Evolutionary conservation across 768 basidiomycete genomes (phyloP), one percentile per base, ranked within the genome.

Genomic region (Tephrocybe sp.): DNA sequence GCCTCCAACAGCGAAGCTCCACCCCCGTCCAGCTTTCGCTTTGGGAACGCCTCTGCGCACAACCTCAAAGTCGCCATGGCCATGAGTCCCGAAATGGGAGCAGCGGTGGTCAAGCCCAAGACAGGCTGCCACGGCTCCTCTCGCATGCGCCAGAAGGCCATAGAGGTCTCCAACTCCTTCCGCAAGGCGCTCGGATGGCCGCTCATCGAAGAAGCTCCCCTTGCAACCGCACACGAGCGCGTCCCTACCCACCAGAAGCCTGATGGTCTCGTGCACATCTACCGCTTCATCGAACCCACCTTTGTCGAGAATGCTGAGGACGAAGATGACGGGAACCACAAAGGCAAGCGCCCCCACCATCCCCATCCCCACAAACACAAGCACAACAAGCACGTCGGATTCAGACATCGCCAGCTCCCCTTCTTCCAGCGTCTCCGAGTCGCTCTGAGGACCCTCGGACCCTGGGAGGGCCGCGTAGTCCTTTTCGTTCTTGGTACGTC

Each of bases 401-500:
- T 65, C 48, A 56, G 51, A 44, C 62, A 63, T 24, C 61, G 55
- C 52, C 62, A 69, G 7, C 47, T 59, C 18, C 68, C 76, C 27
- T 88, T 89, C 77, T 49, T 78, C 39, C 68, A 64, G 37, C 83
- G 90, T 38, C 68, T 92, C 53, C 80, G 84, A 59, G 69, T 68
- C 47, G 85, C 89, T 2, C 67, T 92, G 47, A 81, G 80, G 72
- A 65, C 78, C 7, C 79, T 92, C 13, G 87, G 89, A 11, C 82
- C 82, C 16, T 92, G 90, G 89, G 90, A 92, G 67, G 89, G 89
- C 43, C 76, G 88, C 42, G 82, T 83, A 9, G 84, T 92, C 13
- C 83, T 90, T 3, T 92, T 92, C 52, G 89, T 92, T 49, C 77
- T 92, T 13, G 90, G 89, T 74, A 44, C 44, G 65, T 59, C 28